Evolutionary conservation across 768 basidiomycete species (phyloP), one percentile per base, ranked within the genome.

Genomic region (Boletus vermiculosoides): DNA sequence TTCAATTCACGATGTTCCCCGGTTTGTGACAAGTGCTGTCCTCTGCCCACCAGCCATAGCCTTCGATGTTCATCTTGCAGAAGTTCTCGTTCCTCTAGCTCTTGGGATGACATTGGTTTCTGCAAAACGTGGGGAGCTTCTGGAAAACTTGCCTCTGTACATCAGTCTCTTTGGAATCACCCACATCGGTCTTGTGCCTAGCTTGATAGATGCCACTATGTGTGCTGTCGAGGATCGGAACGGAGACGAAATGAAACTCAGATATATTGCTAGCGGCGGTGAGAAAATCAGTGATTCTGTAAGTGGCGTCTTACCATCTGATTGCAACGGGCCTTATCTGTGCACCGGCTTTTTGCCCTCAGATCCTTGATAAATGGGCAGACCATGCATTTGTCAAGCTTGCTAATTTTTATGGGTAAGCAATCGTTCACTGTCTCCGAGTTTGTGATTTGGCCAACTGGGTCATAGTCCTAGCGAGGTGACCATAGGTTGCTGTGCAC

Each of bases 251-350:
- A 71, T 73, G 49, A 63, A 64, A 22, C 65, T 82, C 33, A 70
- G 75, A 22, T 82, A 76, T 56, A 77, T 82, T 36, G 78, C 71
- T 4, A 78, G 79, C 56, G 80, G 80, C 13, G 80, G 80, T 5
- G 80, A 82, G 66, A 82, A 82, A 65, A 80, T 82, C 63, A 79
- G 74, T 47, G 79, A 82, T 61, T 70, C 77, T 20, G 80, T 81
- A 54, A 57, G 76, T 66, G 36, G n/a, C 5, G 9, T 53, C 45
- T 42, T 36, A 23, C 16, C 9, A 22, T 33, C 18, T 48, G 9
- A 28, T 31, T 13, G 22, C 18, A 54, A 51, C 15, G n/a, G 18
- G 11, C 12, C 37, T 56, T 23, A 33, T 25, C 34, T 10, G n/a
- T n/a, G n/a, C 22, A 11, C 41, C 20, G 47, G 28, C 8, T 16